These are phyloP conservation scores for Debaryomyces coudertii DNA, from an alignment of 1,139 yeast genomes.

Conservation along the genomic window DNA sequence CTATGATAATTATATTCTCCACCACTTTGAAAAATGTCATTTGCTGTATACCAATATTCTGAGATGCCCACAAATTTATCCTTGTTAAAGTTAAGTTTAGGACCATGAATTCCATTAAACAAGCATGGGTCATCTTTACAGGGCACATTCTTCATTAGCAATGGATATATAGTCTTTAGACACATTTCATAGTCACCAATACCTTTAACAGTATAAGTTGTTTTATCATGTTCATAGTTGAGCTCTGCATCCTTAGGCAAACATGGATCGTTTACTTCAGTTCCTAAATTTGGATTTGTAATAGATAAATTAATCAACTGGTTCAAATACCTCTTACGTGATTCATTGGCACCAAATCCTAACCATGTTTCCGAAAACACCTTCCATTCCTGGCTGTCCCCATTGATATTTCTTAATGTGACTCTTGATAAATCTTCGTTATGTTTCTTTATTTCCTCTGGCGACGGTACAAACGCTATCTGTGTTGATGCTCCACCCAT, in stretches of 20 bases:
- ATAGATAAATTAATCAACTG: conserved; percentile 43
- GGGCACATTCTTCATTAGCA: conserved; percentile 70
- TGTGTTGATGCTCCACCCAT: conserved; percentile 92
- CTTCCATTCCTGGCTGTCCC: conserved; percentile 65
- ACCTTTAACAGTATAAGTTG: conserved; percentile 56
- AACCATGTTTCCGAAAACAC: conserved; percentile 83
- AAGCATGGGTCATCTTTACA: conserved; percentile 75
- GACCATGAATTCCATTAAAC: conserved; percentile 82
- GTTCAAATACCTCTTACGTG: conserved; percentile 63
- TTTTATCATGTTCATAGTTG: conserved; percentile 43
- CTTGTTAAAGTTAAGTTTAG: conserved; percentile 65
- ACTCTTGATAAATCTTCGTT: conserved; percentile 64
- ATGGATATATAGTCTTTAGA: conserved; percentile 66
- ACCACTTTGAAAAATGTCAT: conserved; percentile 76
- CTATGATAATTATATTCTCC: conserved; percentile 70
- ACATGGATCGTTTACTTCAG: conserved; percentile 65
- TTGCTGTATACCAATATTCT: conserved; percentile 86
- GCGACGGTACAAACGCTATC: conserved; percentile 74
- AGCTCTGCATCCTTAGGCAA: conserved; percentile 62
- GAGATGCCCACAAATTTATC: conserved; percentile 80
- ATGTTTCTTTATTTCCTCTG: conserved; percentile 57
- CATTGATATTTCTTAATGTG: conserved; percentile 59
- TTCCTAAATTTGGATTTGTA: conserved; percentile 25
- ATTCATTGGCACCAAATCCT: conserved; percentile 85
- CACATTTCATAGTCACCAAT: conserved; percentile 73